Conservation (phyloP, 352 stramenopile genomes). For the Elongisporangium senticosum region DNA sequence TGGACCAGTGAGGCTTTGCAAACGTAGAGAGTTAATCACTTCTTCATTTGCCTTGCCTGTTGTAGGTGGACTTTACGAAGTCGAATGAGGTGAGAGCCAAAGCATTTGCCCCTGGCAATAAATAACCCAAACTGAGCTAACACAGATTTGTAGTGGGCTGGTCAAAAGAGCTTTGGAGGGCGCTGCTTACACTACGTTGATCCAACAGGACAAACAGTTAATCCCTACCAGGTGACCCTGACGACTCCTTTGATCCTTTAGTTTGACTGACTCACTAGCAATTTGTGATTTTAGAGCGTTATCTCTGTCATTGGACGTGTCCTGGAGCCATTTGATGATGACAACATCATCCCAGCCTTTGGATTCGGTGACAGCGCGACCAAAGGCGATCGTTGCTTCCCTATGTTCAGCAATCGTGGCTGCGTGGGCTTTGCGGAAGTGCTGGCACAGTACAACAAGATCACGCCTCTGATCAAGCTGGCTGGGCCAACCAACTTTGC, state of each 20-base stretch:
- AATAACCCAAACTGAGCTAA: too few species aligned
- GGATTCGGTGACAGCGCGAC: conserved; percentile 43
- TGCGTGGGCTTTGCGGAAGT: conserved; percentile 35
- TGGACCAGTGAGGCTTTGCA: too few species aligned
- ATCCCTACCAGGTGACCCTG: conserved; percentile 32
- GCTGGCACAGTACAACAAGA: conserved; percentile 32
- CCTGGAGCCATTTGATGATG: conserved; percentile 50
- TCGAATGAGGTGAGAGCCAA: too few species aligned
- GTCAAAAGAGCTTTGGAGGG: conserved; percentile 34
- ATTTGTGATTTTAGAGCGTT: conserved; percentile 16
- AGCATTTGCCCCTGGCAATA: too few species aligned
- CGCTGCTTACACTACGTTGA: conserved; percentile 46
- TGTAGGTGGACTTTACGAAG: too few species aligned
- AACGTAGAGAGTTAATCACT: too few species aligned
- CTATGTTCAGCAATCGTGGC: conserved; percentile 16
- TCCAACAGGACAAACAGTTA: conserved; percentile 25
- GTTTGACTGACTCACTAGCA: not conserved
- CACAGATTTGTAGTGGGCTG: conserved; percentile 29
- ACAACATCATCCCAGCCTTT: conserved; percentile 56
- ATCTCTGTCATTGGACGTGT: conserved; percentile 44
- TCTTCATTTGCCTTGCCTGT: too few species aligned
- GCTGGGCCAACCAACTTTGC: conserved; percentile 52
- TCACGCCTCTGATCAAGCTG: conserved; percentile 36
- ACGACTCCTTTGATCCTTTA: too few species aligned
- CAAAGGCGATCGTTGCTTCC: conserved; percentile 28